phyloP scores from a whole-genome alignment of 148 eudicot genomes.

The Diospyros lotus region DNA sequence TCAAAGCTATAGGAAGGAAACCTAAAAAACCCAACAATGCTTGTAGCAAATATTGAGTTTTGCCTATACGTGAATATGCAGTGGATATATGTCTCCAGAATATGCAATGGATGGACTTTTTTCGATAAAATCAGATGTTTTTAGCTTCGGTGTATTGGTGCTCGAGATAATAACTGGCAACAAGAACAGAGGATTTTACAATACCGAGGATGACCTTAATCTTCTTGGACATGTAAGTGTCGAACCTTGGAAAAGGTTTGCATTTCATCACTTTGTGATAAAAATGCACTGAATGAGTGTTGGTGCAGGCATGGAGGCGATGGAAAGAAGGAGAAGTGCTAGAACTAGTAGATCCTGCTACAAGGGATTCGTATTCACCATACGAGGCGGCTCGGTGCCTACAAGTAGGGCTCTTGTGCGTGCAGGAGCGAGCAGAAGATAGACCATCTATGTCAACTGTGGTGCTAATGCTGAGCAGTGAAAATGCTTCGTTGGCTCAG shows the following conservation, averaged over 20 bases:
- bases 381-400: conserved; percentile 4
- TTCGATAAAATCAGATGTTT: conserved; percentile 11
- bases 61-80: background rate
- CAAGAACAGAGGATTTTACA: conserved; percentile 10
- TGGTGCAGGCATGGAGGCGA: conserved; percentile 9
- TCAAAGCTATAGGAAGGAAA: no score
- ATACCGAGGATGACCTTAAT: conserved; percentile 7
- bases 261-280: background rate
- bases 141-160: conserved; percentile 15
- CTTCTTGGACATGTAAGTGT: conserved; percentile 16
- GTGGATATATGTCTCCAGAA: conserved; percentile 17
- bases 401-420: conserved; percentile 38
- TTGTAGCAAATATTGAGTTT: no score
- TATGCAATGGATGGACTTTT: conserved; percentile 5
- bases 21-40: no score
- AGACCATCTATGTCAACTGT: conserved; percentile 38
- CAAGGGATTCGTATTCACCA: background rate
- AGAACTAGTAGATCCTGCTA: background rate
- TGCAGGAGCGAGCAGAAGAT: conserved; percentile 33
- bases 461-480: conserved; percentile 27
- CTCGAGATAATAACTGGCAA: conserved; percentile 10
- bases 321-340: conserved; percentile 5
- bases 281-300: background rate
- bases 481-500: conserved; percentile 8
- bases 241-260: background rate